Evolutionary conservation across 2,329 filamentous ascomycete genomes (phyloP).

Genomic region (Acrocalymma vagum): DNA sequence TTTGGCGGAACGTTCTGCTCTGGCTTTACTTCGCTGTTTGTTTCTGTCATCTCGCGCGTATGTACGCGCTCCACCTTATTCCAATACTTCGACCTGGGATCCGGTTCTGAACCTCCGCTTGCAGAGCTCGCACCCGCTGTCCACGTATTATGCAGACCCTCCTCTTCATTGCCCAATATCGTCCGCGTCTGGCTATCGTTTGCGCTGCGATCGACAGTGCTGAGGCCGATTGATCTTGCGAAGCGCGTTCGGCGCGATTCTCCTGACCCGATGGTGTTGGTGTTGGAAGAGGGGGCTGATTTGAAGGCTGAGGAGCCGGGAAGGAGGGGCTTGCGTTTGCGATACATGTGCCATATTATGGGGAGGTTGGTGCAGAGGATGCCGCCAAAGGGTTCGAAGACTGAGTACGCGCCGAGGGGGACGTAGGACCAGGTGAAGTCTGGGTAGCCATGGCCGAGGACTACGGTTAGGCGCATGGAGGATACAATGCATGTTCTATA

Average conservation of each 20-base stretch:
- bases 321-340: conserved; percentile 27
- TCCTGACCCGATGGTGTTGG: conserved; percentile 29
- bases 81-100: conserved; percentile 27
- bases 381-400: conserved; percentile 43
- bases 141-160: conserved; percentile 10
- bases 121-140: background rate
- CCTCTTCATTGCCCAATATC: conserved; percentile 19
- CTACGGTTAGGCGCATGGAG: conserved; percentile 38
- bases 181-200: conserved; percentile 32
- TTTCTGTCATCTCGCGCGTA: conserved; percentile 21
- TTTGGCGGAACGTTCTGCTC: conserved; percentile 12
- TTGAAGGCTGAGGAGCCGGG: conserved; percentile 26
- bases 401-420: conserved; percentile 43
- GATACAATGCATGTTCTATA: conserved; percentile 42
- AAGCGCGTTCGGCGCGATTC: conserved; percentile 28
- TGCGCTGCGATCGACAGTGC: conserved; percentile 26
- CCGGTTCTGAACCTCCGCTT: background rate
- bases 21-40: conserved; percentile 20
- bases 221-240: conserved; percentile 32
- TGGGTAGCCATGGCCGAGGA: conserved; percentile 36
- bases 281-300: conserved; percentile 21
- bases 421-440: conserved; percentile 46
- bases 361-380: conserved; percentile 45
- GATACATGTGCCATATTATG: conserved; percentile 45
- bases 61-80: conserved; percentile 30